Base-by-base conservation (phyloP, 2,329 filamentous ascomycete species). In the Coniochaeta sp. region DNA sequence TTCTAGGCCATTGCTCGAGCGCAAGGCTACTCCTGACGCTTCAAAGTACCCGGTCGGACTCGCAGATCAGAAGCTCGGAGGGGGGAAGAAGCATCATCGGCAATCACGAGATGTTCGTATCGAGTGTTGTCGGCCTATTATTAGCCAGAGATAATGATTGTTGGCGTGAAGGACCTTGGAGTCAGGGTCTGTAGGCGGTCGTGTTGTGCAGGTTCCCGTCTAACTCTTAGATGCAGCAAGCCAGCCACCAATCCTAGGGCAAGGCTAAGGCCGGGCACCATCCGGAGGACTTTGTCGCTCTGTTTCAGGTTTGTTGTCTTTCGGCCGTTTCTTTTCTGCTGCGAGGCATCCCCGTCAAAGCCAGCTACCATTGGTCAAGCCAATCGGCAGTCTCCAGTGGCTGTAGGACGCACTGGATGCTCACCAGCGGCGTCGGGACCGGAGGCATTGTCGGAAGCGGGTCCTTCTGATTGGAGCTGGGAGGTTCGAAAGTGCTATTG, bases 161-260 rank as follows among this genome's bases (percentile, higher is more conserved):
- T 42, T 42, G 38, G 38, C 38, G 38, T 42, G 20, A n/a, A 42
- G 20, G 38, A 26, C 20, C 38, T 42, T 18, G 18, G 26, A 13
- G 13, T 9, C n/a, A 26, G 10, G 38, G 38, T 57, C 54, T 58
- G 45, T 45, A 53, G 51, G 54, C 57, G 54, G 60, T 30, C 26
- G 16, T 66, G 60, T 64, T 68, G 69, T 67, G 70, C 67, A 66
- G 60, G 63, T 64, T 66, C 62, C 70, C 70, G 68, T 65, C 56
- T 60, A 60, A 58, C 62, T 61, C 60, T 63, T 58, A 60, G 58
- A 61, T 61, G 59, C 61, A 60, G 51, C 49, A 54, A 48, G 42
- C 55, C 58, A 60, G 52, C 56, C 57, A 55, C 61, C 59, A 59
- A 60, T 59, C 57, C 56, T 51, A 56, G 31, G 55, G 50, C 52